A percentile compares a stretch with the other conserved stretches of the same genome.
Conservation (phyloP, 1,284 basidiomycete species). For the Ustilago bromivora region DNA sequence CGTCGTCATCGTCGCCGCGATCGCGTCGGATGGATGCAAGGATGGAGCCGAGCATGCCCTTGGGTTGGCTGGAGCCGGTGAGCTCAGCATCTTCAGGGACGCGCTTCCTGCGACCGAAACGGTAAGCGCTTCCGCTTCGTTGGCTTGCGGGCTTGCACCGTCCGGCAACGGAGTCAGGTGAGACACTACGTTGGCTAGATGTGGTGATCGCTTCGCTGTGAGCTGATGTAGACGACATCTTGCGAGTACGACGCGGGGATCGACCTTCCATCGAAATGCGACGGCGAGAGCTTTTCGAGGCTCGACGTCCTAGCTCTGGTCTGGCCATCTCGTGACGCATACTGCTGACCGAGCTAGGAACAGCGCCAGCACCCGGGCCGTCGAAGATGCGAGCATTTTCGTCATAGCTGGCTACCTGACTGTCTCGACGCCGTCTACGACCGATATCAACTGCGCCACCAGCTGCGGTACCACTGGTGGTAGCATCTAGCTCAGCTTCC, state of each 20-base stretch:
- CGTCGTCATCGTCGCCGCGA: slow-evolving; percentile 48
- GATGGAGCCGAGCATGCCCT: slow-evolving; percentile 64
- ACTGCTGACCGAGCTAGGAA: slow-evolving; percentile 63
- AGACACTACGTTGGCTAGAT: slow-evolving; percentile 46
- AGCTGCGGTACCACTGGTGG: slow-evolving; percentile 11
- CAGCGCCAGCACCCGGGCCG: slow-evolving; percentile 64
- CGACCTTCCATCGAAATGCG: slow-evolving; percentile 60
- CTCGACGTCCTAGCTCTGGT: slow-evolving; percentile 53
- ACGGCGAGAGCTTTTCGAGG: slow-evolving; percentile 56
- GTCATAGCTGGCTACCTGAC: slow-evolving; percentile 67
- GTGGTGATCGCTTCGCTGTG: slow-evolving; percentile 48
- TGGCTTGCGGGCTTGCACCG: slow-evolving; percentile 48
- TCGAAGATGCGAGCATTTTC: slow-evolving; percentile 66
- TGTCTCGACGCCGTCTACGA: slow-evolving; percentile 56
- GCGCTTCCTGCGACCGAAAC: slow-evolving; percentile 49
- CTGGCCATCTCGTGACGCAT: slow-evolving; percentile 56
- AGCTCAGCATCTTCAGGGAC: slow-evolving; percentile 37
- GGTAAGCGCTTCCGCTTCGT: slow-evolving; percentile 52
- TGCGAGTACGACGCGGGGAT: slow-evolving; percentile 48
- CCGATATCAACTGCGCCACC: slow-evolving; percentile 28
- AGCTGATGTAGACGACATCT: slow-evolving; percentile 37
- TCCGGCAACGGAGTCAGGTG: slow-evolving; percentile 44
- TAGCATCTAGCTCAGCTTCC: slow-evolving; percentile 28
- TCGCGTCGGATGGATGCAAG: slow-evolving; percentile 63
- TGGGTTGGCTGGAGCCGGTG: slow-evolving; percentile 37